Conservation (phyloP, 164 flowering plant species). For the Santalum album region DNA sequence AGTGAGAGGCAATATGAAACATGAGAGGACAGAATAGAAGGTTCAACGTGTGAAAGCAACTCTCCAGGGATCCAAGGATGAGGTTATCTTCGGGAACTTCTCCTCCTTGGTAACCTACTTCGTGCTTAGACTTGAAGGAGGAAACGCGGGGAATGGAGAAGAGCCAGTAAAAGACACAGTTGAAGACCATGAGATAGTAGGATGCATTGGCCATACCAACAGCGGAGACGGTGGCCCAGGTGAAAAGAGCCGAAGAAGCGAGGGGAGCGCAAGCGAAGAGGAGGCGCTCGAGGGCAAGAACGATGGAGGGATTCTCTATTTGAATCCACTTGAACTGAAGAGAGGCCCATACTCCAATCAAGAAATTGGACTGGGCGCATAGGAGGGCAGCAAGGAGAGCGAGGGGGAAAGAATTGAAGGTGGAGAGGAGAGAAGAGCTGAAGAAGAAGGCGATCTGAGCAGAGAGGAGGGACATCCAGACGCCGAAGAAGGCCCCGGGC, state of each 20-base stretch:
- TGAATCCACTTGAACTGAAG: slow-evolving; percentile 90
- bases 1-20: slow-evolving; percentile 72
- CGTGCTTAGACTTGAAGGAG: slow-evolving; percentile 56
- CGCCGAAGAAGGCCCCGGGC: slow-evolving; percentile 69
- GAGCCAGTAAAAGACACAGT: slow-evolving; percentile 72
- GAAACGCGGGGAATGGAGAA: slow-evolving; percentile 78
- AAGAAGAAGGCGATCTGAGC: slow-evolving; percentile 82
- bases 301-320: slow-evolving; percentile 74
- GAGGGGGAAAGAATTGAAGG: slow-evolving; percentile 59
- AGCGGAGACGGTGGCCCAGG: slow-evolving; percentile 85
- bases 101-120: slow-evolving; percentile 49
- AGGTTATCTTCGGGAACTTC: slow-evolving; percentile 59
- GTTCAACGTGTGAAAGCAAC: slow-evolving; percentile 66
- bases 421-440: slow-evolving; percentile 31
- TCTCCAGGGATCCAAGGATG: slow-evolving; percentile 65
- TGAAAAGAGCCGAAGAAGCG: slow-evolving; percentile 52
- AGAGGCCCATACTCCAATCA: slow-evolving; percentile 87
- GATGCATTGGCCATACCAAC: slow-evolving; percentile 67
- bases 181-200: slow-evolving; percentile 64
- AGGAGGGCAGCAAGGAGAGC: slow-evolving; percentile 46
- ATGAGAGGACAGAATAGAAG: slow-evolving; percentile 61
- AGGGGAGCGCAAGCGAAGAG: slow-evolving; percentile 79
- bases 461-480: slow-evolving; percentile 71
- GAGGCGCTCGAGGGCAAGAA: slow-evolving; percentile 73
- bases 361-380: slow-evolving; percentile 62